These are phyloP conservation scores for Penicillium manginii DNA, from an alignment of 495 filamentous ascomycete species.

Conservation along the genomic window DNA sequence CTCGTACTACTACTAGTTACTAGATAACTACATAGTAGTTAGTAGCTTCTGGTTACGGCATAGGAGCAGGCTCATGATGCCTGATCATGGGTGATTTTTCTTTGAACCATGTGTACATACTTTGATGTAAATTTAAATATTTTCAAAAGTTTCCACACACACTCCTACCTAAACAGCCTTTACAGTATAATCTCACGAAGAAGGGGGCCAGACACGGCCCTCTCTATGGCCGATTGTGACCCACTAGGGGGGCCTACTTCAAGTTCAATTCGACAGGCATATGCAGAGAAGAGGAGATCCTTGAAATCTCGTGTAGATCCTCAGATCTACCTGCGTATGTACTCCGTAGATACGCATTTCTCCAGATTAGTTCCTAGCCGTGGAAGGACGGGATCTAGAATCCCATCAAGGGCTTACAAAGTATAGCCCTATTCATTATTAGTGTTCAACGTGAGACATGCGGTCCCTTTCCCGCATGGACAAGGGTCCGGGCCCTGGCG, in stretches of 20 bases:
- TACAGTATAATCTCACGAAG: too few species aligned
- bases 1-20: too few species aligned
- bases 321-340: slow-evolving; percentile 3
- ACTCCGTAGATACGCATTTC: background rate
- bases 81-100: too few species aligned
- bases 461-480: background rate
- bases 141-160: too few species aligned
- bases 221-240: background rate
- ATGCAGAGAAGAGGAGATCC: background rate
- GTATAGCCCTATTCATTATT: slow-evolving; percentile 1
- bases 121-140: too few species aligned
- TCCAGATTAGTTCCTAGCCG: background rate
- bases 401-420: background rate
- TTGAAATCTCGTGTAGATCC: background rate
- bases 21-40: too few species aligned
- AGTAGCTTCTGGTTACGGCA: too few species aligned
- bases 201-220: background rate
- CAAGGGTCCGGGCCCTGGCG: slow-evolving; percentile 5
- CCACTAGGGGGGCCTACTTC: background rate
- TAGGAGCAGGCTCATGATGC: too few species aligned
- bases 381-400: background rate
- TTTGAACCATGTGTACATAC: too few species aligned
- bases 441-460: slow-evolving; percentile 6
- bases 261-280: background rate
- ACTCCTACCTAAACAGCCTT: too few species aligned